Base-by-base conservation (phyloP, 306 rosid genomes). In the Alnus glutinosa region DNA sequence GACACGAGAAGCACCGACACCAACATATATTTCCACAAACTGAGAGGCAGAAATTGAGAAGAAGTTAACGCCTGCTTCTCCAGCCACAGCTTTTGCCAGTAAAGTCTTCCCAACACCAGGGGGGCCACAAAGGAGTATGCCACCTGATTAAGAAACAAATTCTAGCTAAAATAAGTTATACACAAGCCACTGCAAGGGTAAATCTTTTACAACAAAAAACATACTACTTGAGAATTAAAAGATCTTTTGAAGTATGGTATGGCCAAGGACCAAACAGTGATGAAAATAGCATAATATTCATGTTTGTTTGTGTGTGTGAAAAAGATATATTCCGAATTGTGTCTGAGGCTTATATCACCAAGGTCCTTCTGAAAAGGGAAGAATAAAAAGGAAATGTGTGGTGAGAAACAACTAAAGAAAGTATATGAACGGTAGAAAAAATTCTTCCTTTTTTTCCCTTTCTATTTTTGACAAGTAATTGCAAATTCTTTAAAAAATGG, bases 1-100 rank as follows among this genome's bases (percentile, higher is more conserved):
- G 71, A 95, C 98, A 84, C 98, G 95, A 80, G 98, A 95, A 83
- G 98, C 98, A 83, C 98, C 98, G 12, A 95, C 98, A 66, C 98
- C 98, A 10, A 95, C 98, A 62, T 92, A 95, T 82, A 95, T 95
- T 75, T 95, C 98, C 79, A 95, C 98, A 69, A 95, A 95, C 78
- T 95, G 98, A 48, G 98, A 95, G 81, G 98, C 98, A 46, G 98
- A 95, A 75, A 95, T 95, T 71, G 98, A 95, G 90, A 95, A 95
- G 84, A 95, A 95, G 89, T 95, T 95, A 71, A 95, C 98, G 42
- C 98, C 98, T 19, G 98, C 98, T 86, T 95, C 98, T 58, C 98
- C 98, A 82, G 98, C 98, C 73, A 95, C 98, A 19, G 98, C 98
- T 88, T 95, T 95, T 76, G 98, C 98, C 63, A 95, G 88, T 87